These are phyloP conservation scores for Penicillium chermesinum DNA, from an alignment of 495 filamentous ascomycete species.

Conservation along the genomic window DNA sequence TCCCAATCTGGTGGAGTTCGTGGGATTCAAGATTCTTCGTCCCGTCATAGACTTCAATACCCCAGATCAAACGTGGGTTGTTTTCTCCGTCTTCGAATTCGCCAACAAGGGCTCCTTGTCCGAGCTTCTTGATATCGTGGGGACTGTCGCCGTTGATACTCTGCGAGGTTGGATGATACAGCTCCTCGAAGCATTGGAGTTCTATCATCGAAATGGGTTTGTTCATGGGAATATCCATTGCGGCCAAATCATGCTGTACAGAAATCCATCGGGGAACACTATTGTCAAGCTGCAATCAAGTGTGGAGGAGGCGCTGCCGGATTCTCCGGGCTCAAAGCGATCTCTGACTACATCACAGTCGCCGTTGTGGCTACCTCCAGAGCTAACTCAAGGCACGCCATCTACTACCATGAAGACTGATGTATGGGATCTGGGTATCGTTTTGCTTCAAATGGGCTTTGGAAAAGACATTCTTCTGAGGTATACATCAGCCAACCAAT, in stretches of 20 bases:
- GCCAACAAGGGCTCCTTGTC: conserved; percentile 77
- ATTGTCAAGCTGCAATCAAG: conserved; percentile 43
- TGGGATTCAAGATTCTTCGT: conserved; percentile 72
- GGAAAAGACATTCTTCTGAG: conserved; percentile 69
- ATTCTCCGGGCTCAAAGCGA: conserved; percentile 23
- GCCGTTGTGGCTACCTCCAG: conserved; percentile 77
- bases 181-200: conserved; percentile 84
- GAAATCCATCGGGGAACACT: conserved; percentile 33
- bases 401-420: conserved; percentile 75
- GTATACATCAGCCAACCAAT: conserved; percentile 69
- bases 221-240: conserved; percentile 75
- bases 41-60: conserved; percentile 24
- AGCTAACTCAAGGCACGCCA: conserved; percentile 57
- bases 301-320: conserved; percentile 39
- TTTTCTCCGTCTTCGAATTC: conserved; percentile 73
- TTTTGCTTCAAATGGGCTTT: conserved; percentile 92
- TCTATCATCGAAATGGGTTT: conserved; percentile 74
- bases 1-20: conserved; percentile 67
- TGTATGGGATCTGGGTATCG: conserved; percentile 88
- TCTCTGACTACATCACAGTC: conserved; percentile 61
- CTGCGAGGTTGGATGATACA: conserved; percentile 82
- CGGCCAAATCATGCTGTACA: conserved; percentile 64
- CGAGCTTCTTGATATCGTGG: conserved; percentile 74
- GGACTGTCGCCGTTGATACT: conserved; percentile 63
- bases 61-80: conserved; percentile 55